phyloP scores from a whole-genome alignment of 1,139 yeast species.

The Taiozyma sp. region DNA sequence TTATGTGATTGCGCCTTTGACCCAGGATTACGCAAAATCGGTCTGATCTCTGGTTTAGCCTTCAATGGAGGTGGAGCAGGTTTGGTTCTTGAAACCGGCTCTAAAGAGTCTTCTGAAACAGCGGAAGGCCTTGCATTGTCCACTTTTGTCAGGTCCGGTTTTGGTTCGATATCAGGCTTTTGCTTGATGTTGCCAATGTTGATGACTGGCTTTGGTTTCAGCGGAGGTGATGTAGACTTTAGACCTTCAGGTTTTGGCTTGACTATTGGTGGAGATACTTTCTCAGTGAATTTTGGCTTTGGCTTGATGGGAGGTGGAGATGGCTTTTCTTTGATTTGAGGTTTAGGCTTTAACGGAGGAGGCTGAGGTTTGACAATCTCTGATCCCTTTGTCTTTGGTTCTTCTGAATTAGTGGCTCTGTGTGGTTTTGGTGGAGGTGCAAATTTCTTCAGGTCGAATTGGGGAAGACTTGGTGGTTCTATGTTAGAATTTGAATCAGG shows the following conservation, averaged over 20 bases:
- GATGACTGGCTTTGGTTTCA: slow-evolving; percentile 1
- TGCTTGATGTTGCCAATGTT: neutral
- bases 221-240: slow-evolving; percentile 5
- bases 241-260: slow-evolving; percentile 8
- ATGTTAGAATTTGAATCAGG: neutral
- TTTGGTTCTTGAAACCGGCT: no score
- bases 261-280: slow-evolving; percentile 12
- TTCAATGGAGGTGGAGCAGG: slow-evolving; percentile 8
- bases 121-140: neutral
- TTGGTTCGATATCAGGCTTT: neutral
- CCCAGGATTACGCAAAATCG: neutral
- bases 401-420: neutral
- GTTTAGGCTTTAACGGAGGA: neutral
- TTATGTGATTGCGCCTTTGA: neutral
- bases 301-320: slow-evolving; percentile 25
- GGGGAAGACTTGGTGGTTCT: slow-evolving; percentile 18
- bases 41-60: slow-evolving; percentile 3
- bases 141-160: neutral
- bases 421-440: slow-evolving; percentile 1
- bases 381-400: neutral
- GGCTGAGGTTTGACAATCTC: neutral
- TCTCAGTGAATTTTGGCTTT: slow-evolving; percentile 9
- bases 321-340: slow-evolving; percentile 9
- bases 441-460: neutral
- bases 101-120: no score